Base-by-base conservation (phyloP, 2,329 filamentous ascomycete genomes). In the Venturia effusa region DNA sequence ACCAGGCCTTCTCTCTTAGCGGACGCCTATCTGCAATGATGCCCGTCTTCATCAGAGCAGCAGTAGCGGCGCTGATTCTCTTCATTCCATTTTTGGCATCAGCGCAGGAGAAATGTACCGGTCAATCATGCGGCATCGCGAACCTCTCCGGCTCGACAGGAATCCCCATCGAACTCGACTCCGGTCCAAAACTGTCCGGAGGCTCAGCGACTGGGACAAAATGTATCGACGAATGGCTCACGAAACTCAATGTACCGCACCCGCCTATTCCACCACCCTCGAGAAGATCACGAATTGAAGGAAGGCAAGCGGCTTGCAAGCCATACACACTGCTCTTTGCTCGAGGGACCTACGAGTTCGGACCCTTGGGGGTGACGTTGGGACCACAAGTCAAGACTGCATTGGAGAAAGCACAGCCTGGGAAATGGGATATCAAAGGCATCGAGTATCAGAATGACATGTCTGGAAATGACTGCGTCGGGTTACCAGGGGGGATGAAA, bases 381-480 rank as follows among this genome's bases (percentile, higher is more conserved):
- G 59, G 59, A 4, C 59, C 37, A n/a, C n/a, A n/a, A n/a, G n/a
- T n/a, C n/a, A n/a, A n/a, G n/a, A n/a, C n/a, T n/a, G 19, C 32
- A 15, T 37, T 61, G 3, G 27, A 34, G 3, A 27, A 8, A 3
- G 34, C 34, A 5, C n/a, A 32, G 13, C 34, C 34, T 27, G 41
- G n/a, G 22, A 27, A 61, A 6, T 62, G 61, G 61, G 15, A 45
- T 30, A 24, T 54, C 11, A 22, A 62, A 62, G 62, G 45, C 15
- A 24, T 63, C 17, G 17, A n/a, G 51, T 63, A 63, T 51, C 3
- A 15, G 7, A 51, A 51, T 15, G 51, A 57, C 61, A 17, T 63
- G 7, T 34, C 37, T 27, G 62, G 62, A 30, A 59, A 40, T 11
- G 62, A 63, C 37, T 63, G 62, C 43, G n/a, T 61, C 15, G 62